Conservation (phyloP, 129 eudicot species). For the Deinandra increscens region DNA sequence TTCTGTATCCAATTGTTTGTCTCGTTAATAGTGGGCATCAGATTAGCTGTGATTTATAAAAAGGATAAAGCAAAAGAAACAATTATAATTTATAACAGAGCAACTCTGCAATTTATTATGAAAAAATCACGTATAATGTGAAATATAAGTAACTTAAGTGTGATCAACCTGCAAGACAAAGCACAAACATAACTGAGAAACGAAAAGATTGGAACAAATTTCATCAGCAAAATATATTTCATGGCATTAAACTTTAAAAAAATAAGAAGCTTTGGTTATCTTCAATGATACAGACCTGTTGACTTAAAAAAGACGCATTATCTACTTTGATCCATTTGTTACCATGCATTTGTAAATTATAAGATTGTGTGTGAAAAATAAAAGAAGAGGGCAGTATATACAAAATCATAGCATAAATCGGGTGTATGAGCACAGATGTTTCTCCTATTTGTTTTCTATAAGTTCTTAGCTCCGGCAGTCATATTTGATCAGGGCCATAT, state of each 20-base stretch:
- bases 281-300: no score
- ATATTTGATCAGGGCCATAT: no score
- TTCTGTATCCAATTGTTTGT: constrained; percentile 46
- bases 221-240: background rate
- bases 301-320: background rate
- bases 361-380: no score
- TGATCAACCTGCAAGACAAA: background rate
- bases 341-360: no score
- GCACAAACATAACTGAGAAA: background rate
- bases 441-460: no score
- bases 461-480: no score
- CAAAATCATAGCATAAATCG: no score
- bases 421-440: no score
- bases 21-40: constrained; percentile 46
- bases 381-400: no score
- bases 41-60: constrained; percentile 38
- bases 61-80: background rate
- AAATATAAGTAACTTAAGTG: background rate
- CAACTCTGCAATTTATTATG: background rate
- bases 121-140: background rate
- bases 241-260: background rate
- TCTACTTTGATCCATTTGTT: no score
- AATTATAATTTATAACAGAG: background rate
- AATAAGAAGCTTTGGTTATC: background rate
- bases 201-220: background rate